phyloP scores from a whole-genome alignment of 2,329 filamentous ascomycete species.

The Pseudovirgaria hyperparasitica region DNA sequence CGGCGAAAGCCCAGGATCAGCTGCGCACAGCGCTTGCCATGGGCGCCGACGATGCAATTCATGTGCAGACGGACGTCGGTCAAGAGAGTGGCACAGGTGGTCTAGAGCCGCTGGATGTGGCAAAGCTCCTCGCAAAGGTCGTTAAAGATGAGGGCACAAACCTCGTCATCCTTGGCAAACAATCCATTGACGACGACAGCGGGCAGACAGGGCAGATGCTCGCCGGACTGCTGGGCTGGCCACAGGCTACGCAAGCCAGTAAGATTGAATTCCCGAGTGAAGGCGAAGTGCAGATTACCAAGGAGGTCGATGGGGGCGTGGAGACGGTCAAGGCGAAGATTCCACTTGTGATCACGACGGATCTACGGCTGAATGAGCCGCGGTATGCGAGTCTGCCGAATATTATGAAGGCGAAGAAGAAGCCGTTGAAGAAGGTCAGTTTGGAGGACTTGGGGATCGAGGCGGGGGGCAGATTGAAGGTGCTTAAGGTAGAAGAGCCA shows the following conservation, averaged over 20 bases:
- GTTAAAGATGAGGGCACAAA: conserved; percentile 80
- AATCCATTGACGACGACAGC: conserved; percentile 94
- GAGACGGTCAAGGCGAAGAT: conserved; percentile 79
- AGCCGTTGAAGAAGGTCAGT: conserved; percentile 87
- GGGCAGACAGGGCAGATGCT: conserved; percentile 98
- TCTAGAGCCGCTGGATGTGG: conserved; percentile 80
- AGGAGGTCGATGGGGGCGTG: conserved; percentile 89
- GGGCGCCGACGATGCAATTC: conserved; percentile 86
- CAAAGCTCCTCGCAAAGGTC: conserved; percentile 71
- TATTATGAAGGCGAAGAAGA: conserved; percentile 99
- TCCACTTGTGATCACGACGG: conserved; percentile 90
- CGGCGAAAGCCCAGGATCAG: conserved; percentile 74
- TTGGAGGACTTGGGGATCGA: conserved; percentile 65
- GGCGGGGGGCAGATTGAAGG: conserved; percentile 65
- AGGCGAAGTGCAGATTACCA: conserved; percentile 64
- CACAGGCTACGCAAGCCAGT: conserved; percentile 87
- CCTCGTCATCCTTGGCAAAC: conserved; percentile 88
- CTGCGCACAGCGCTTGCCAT: conserved; percentile 97
- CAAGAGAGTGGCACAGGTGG: conserved; percentile 59
- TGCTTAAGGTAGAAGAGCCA: conserved; percentile 82
- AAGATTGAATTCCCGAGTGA: conserved; percentile 56
- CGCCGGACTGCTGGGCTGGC: conserved; percentile 80
- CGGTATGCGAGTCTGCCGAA: conserved; percentile 91
- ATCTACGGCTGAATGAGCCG: conserved; percentile 87
- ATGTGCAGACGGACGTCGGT: conserved; percentile 45